phyloP scores from a whole-genome alignment of 2,329 filamentous ascomycete genomes.

The Botrytis cinerea region DNA sequence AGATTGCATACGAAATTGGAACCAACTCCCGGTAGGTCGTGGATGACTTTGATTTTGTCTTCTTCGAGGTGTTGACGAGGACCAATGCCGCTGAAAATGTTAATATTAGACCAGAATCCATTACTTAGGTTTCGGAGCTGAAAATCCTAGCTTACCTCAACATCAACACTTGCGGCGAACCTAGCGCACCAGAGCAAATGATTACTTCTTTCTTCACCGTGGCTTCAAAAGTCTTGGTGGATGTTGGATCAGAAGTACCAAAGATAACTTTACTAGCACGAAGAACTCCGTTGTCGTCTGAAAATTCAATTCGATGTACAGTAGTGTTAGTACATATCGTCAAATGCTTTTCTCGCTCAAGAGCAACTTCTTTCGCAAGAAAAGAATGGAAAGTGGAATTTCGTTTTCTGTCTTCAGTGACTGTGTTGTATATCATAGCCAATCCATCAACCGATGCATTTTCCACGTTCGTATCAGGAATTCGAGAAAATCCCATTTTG shows the following conservation, averaged over 20 bases:
- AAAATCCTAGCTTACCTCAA: conserved; percentile 14
- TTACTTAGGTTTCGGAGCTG: neutral
- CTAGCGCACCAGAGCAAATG: conserved; percentile 22
- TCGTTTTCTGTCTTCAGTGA: conserved; percentile 12
- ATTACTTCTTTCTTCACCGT: conserved; percentile 24
- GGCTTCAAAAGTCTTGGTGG: neutral
- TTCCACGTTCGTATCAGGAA: conserved; percentile 19
- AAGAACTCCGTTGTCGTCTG: neutral
- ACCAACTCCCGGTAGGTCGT: conserved; percentile 21
- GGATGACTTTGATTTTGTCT: conserved; percentile 15
- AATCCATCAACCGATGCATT: conserved; percentile 22
- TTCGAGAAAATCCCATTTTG: conserved; percentile 16
- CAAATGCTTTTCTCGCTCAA: conserved; percentile 21
- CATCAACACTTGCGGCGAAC: conserved; percentile 25
- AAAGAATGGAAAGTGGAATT: conserved; percentile 26
- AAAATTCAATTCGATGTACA: conserved; percentile 22
- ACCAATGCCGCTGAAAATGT: conserved; percentile 16
- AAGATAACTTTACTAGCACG: conserved; percentile 13
- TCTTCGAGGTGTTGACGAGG: conserved; percentile 22
- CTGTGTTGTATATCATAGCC: conserved; percentile 20
- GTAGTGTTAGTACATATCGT: conserved; percentile 21
- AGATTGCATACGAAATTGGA: conserved; percentile 14
- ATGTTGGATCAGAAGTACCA: neutral
- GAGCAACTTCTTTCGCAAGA: conserved; percentile 21
- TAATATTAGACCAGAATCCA: neutral